These are phyloP conservation scores for Cutaneotrichosporon cutaneum DNA, from an alignment of 1,284 basidiomycete genomes.

Conservation along the genomic window DNA sequence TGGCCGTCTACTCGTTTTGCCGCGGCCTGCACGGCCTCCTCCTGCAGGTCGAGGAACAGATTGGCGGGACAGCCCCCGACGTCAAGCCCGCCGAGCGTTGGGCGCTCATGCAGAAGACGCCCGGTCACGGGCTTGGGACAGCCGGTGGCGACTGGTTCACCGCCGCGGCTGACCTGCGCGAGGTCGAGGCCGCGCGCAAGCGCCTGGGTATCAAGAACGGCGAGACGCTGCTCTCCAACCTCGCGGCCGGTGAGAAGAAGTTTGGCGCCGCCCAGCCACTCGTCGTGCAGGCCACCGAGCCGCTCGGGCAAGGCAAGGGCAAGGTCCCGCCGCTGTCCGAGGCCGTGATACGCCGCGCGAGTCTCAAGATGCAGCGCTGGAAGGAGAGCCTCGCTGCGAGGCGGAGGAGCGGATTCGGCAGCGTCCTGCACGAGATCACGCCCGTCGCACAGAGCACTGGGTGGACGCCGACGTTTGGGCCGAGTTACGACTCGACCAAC, in stretches of 20 bases:
- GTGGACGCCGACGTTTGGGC: slow-evolving; percentile 43
- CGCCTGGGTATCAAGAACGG: slow-evolving; percentile 19
- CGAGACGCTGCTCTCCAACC: slow-evolving; percentile 22
- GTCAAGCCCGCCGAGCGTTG: slow-evolving; percentile 31
- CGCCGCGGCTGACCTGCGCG: slow-evolving; percentile 33
- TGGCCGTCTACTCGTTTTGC: slow-evolving; percentile 47
- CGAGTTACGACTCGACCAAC: slow-evolving; percentile 39
- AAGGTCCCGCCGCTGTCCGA: slow-evolving; percentile 31
- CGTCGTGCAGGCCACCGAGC: slow-evolving; percentile 30
- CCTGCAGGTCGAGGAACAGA: slow-evolving; percentile 34
- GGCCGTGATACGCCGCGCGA: slow-evolving; percentile 37
- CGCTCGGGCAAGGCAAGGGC: slow-evolving; percentile 15
- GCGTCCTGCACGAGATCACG: slow-evolving; percentile 10
- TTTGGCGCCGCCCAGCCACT: slow-evolving; percentile 43
- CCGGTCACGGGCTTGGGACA: slow-evolving; percentile 17
- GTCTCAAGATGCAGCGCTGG: slow-evolving; percentile 43
- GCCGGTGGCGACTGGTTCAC: slow-evolving; percentile 46
- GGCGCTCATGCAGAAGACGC: slow-evolving; percentile 45
- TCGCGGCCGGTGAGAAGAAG: slow-evolving; percentile 31
- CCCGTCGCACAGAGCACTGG: slow-evolving; percentile 1
- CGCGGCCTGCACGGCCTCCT: slow-evolving; percentile 37
- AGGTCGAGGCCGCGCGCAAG: slow-evolving; percentile 25
- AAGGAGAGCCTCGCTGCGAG: slow-evolving; percentile 28
- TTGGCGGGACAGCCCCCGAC: slow-evolving; percentile 7
- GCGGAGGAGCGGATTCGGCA: slow-evolving; percentile 9